These are phyloP conservation scores for Hypoxylon sp. DNA, from an alignment of 2,329 filamentous ascomycete species.

Conservation along the genomic window DNA sequence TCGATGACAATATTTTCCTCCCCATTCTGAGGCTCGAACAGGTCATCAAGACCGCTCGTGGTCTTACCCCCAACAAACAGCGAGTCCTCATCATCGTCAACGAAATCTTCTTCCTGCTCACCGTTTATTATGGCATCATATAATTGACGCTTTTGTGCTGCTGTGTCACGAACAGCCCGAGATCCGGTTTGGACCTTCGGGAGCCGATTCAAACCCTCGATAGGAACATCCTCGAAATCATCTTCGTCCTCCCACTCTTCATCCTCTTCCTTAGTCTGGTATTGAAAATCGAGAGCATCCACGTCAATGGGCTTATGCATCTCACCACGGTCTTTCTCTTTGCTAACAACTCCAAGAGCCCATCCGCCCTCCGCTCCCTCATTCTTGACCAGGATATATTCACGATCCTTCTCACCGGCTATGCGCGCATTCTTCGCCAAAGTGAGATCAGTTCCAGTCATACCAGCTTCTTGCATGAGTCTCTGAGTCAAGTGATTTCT, in stretches of 20 bases:
- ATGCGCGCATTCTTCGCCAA: slow-evolving; percentile 76
- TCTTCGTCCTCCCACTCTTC: slow-evolving; percentile 76
- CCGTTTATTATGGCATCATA: slow-evolving; percentile 39
- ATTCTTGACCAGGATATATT: slow-evolving; percentile 97
- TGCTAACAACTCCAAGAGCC: slow-evolving; percentile 93
- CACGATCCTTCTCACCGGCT: slow-evolving; percentile 86
- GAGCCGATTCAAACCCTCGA: slow-evolving; percentile 87
- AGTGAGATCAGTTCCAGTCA: slow-evolving; percentile 81
- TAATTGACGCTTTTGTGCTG: slow-evolving; percentile 48
- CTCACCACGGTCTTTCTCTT: slow-evolving; percentile 82
- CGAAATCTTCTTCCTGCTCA: slow-evolving; percentile 22
- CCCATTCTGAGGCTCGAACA: slow-evolving; percentile 41
- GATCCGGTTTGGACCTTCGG: slow-evolving; percentile 66
- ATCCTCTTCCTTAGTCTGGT: slow-evolving; percentile 68
- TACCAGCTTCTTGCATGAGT: slow-evolving; percentile 93
- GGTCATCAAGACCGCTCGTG: slow-evolving; percentile 37
- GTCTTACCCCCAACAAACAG: slow-evolving; percentile 65
- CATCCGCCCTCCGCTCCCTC: slow-evolving; percentile 95
- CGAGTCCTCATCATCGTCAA: slow-evolving; percentile 60
- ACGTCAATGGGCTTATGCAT: slow-evolving; percentile 93
- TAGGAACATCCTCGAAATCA: slow-evolving; percentile 92
- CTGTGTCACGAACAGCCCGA: slow-evolving; percentile 48
- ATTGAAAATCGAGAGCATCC: slow-evolving; percentile 73
- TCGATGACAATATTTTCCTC: slow-evolving; percentile 55
- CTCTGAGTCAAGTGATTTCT: slow-evolving; percentile 94